These are phyloP conservation scores for Diaporthe longicolla DNA, from an alignment of 2,329 filamentous ascomycete species.

Conservation along the genomic window DNA sequence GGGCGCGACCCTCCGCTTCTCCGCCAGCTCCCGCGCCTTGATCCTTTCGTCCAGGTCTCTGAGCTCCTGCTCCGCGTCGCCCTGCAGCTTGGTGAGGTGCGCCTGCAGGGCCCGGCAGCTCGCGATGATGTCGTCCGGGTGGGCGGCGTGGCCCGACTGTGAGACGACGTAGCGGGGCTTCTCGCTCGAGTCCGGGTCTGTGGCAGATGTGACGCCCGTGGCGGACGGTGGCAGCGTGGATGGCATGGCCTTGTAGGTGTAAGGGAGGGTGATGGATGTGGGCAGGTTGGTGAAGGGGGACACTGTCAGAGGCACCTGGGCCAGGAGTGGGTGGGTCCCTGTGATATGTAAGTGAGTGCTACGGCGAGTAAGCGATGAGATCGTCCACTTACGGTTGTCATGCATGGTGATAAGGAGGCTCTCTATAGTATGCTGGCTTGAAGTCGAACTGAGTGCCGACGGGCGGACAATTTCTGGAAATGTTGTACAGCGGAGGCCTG, in stretches of 20 bases:
- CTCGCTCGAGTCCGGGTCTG: constrained; percentile 52
- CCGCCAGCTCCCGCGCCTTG: constrained; percentile 76
- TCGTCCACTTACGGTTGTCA: constrained; percentile 52
- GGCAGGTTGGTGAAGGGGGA: constrained; percentile 95
- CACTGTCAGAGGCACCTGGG: constrained; percentile 92
- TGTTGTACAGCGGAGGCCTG: neutral
- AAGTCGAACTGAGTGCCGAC: neutral
- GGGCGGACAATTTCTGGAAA: too few species aligned
- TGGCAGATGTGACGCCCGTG: constrained; percentile 63
- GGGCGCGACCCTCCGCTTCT: constrained; percentile 84
- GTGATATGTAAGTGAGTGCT: constrained; percentile 43
- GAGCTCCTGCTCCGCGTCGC: constrained; percentile 77
- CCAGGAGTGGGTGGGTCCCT: constrained; percentile 88
- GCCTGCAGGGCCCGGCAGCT: constrained; percentile 84
- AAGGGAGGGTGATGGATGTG: constrained; percentile 90
- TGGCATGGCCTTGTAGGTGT: constrained; percentile 93
- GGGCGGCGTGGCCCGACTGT: constrained; percentile 82
- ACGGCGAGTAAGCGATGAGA: neutral
- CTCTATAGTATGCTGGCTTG: neutral
- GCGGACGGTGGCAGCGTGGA: constrained; percentile 85
- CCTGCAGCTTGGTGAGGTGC: constrained; percentile 79
- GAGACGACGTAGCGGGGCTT: constrained; percentile 83
- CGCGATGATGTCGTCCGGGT: constrained; percentile 87
- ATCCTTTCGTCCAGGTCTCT: constrained; percentile 78
- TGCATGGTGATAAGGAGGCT: constrained; percentile 51